A percentile compares a stretch with the other conserved stretches of the same genome.
phyloP scores from a whole-genome alignment of 768 basidiomycete genomes.

The Boletus edulis region DNA sequence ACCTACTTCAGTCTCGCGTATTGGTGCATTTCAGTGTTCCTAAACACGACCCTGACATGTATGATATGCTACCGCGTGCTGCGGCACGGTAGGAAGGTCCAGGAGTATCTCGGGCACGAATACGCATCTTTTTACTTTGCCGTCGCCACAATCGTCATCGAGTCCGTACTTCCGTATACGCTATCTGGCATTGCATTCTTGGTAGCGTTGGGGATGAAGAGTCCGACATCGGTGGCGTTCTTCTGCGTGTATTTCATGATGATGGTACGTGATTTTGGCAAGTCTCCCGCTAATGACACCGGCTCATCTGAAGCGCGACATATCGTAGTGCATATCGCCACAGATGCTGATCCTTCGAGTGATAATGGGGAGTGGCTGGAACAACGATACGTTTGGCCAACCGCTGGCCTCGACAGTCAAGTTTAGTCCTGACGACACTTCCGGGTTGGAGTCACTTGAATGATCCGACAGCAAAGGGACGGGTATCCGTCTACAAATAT shows the following conservation, averaged over 20 bases:
- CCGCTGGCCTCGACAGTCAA: background rate
- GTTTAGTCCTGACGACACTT: background rate
- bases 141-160: constrained; percentile 9
- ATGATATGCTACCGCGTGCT: too few relatives aligned
- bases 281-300: too few relatives aligned
- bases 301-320: background rate
- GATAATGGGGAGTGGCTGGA: constrained; percentile 12
- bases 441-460: background rate
- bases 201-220: constrained; percentile 8
- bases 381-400: background rate
- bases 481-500: background rate
- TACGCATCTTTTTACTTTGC: constrained; percentile 8
- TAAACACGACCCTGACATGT: background rate
- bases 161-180: constrained; percentile 4
- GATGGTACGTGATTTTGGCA: constrained; percentile 20
- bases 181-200: constrained; percentile 2
- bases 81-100: too few relatives aligned
- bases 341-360: constrained; percentile 21
- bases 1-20: constrained; percentile 10
- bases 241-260: constrained; percentile 8
- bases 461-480: background rate
- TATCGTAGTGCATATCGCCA: constrained; percentile 20
- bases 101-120: background rate
- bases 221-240: constrained; percentile 8
- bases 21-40: background rate